phyloP scores from a whole-genome alignment of 768 basidiomycete genomes.

The Coprinopsis sp. region DNA sequence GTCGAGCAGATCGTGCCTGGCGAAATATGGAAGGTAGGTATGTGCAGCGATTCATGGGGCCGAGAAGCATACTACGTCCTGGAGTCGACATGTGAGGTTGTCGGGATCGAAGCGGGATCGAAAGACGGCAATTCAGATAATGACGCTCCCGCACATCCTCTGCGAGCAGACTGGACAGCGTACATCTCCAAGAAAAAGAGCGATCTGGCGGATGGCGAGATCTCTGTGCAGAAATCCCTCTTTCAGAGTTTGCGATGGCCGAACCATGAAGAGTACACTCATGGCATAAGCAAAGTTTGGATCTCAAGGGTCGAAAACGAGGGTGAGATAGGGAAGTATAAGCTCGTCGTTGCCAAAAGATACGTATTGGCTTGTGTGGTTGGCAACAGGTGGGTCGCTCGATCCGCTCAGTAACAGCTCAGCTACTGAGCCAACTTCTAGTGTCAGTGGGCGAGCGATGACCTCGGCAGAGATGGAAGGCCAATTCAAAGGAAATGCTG shows the following conservation, averaged over 20 bases:
- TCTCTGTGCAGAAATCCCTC: too few species aligned
- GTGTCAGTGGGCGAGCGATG: conserved; percentile 64
- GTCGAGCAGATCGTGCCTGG: conserved; percentile 47
- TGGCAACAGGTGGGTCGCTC: conserved; percentile 55
- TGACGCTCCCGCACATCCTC: conserved; percentile 1
- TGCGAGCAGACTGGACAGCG: conserved; percentile 63
- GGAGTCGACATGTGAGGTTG: conserved; percentile 69
- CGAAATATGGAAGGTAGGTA: conserved; percentile 58
- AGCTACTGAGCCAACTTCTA: conserved; percentile 6
- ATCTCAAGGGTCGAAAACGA: conserved; percentile 39
- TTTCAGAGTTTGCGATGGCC: conserved; percentile 67
- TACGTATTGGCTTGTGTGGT: conserved; percentile 70
- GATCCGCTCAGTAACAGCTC: neutral
- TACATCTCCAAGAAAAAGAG: conserved; percentile 45
- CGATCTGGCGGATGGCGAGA: neutral
- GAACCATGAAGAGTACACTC: conserved; percentile 65
- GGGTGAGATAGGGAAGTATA: conserved; percentile 36
- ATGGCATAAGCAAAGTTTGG: conserved; percentile 69
- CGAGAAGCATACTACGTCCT: conserved; percentile 47
- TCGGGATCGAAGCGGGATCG: conserved; percentile 36
- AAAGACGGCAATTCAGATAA: neutral
- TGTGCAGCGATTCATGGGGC: conserved; percentile 12
- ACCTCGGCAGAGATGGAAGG: conserved; percentile 67
- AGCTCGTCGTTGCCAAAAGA: conserved; percentile 49
- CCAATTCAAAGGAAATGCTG: conserved; percentile 53